Conservation (phyloP, 2,329 filamentous ascomycete species). For the Fusarium piperis region DNA sequence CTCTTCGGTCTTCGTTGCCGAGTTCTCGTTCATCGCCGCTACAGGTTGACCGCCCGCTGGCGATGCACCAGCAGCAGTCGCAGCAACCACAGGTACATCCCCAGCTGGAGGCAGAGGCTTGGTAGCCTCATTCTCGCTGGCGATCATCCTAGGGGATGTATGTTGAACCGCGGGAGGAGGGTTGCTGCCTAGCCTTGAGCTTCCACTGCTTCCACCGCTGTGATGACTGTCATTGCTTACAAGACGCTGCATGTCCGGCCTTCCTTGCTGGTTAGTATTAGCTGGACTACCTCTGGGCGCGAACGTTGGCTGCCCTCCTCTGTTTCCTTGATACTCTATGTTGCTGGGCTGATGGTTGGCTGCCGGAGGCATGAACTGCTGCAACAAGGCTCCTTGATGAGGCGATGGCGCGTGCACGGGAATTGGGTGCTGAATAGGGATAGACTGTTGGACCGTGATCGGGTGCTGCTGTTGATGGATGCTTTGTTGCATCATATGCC, state of each 20-base stretch:
- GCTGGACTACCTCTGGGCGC: not conserved
- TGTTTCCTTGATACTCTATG: not conserved
- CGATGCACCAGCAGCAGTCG: slow-evolving; percentile 2
- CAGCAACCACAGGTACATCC: slow-evolving; percentile 1
- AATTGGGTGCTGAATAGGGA: slow-evolving; percentile 18
- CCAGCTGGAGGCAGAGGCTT: slow-evolving; percentile 6
- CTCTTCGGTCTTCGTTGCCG: slow-evolving; percentile 2
- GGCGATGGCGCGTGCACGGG: slow-evolving; percentile 23
- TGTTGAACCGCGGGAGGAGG: slow-evolving; percentile 5
- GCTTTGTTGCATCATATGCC: slow-evolving; percentile 8
- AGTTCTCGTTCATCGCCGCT: not conserved
- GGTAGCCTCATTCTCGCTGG: slow-evolving; percentile 9
- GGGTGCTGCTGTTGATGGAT: slow-evolving; percentile 25
- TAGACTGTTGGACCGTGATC: slow-evolving; percentile 21
- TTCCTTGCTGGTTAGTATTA: not conserved
- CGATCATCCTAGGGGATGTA: not conserved
- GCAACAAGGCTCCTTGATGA: slow-evolving; percentile 23
- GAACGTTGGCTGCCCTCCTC: not conserved
- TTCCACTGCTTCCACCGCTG: slow-evolving; percentile 14
- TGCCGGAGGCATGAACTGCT: slow-evolving; percentile 18
- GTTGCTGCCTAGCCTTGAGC: slow-evolving; percentile 1
- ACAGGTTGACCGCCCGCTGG: not conserved
- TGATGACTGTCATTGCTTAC: slow-evolving; percentile 21
- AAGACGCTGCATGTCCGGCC: slow-evolving; percentile 10
- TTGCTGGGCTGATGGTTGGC: slow-evolving; percentile 1